Evolutionary conservation across 257 asterid genomes (phyloP).

Genomic region (Solanum ossicruentum): DNA sequence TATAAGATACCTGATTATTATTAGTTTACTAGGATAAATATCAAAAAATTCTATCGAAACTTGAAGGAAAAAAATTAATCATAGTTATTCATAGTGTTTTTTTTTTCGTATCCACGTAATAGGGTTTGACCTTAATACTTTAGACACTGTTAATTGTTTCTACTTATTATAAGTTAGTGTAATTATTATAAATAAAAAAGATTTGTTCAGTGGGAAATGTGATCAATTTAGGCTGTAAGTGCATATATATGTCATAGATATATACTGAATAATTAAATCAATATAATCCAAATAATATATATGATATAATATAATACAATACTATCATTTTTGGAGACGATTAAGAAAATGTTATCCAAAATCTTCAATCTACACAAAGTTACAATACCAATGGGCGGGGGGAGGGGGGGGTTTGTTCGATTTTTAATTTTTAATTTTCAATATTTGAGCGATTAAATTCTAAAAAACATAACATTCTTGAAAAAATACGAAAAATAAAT

Average conservation of each 20-base stretch:
- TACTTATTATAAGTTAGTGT: background rate
- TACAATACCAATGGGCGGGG: background rate
- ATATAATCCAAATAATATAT: background rate
- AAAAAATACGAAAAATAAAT: background rate
- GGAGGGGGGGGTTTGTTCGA: background rate
- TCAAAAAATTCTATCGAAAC: background rate
- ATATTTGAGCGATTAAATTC: background rate
- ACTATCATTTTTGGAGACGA: too few relatives aligned
- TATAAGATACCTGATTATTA: background rate
- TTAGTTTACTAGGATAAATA: background rate
- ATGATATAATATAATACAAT: background rate
- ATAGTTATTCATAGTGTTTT: too few relatives aligned
- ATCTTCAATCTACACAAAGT: background rate
- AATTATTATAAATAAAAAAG: background rate
- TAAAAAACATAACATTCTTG: background rate
- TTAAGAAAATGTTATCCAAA: background rate
- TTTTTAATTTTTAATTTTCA: background rate
- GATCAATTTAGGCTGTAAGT: background rate
- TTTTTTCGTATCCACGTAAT: background rate
- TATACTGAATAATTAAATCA: background rate
- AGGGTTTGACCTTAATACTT: background rate
- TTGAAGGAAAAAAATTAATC: too few relatives aligned
- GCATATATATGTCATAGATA: background rate
- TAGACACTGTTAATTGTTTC: background rate
- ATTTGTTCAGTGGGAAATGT: background rate